Evolutionary conservation across 257 asterid species (phyloP).

Genomic region (Nicotiana noctiflora): DNA sequence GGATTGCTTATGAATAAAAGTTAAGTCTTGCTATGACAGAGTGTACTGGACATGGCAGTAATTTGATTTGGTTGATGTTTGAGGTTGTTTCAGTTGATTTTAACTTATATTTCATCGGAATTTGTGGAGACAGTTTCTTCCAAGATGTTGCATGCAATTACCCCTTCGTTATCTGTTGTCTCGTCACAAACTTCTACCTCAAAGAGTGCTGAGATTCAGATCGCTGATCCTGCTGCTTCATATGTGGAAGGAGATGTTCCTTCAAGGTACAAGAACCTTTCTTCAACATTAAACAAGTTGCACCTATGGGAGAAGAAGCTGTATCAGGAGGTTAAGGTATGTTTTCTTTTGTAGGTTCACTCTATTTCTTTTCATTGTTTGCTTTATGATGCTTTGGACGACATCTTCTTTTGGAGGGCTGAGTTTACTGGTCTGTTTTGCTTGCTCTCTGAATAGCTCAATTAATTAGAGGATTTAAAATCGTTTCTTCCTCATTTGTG

Average conservation of each 20-base stretch:
- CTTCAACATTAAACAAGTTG: conserved; percentile 83
- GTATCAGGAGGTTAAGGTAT: conserved; percentile 94
- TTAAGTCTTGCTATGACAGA: not conserved
- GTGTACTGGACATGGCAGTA: not conserved
- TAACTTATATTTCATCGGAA: not conserved
- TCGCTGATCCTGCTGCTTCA: conserved; percentile 38
- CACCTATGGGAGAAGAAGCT: conserved; percentile 96
- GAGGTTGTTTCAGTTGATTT: conserved; percentile 11
- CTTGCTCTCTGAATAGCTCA: not conserved
- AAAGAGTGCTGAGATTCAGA: conserved; percentile 28
- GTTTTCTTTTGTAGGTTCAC: conserved; percentile 5
- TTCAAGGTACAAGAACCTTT: conserved; percentile 59
- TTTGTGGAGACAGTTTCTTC: conserved; percentile 55
- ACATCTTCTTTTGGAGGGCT: not conserved
- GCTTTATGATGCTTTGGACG: not conserved
- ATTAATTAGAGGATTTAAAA: not conserved
- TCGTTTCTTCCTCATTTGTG: not conserved
- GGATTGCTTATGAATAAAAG: not conserved
- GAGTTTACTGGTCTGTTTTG: not conserved
- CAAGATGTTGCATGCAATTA: conserved; percentile 55
- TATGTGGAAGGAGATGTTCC: conserved; percentile 55
- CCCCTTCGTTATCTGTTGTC: conserved; percentile 37
- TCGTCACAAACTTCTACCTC: conserved; percentile 66
- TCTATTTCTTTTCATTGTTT: not conserved
- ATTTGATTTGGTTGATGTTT: not conserved